Evolutionary conservation across 2,329 filamentous ascomycete species (phyloP), one percentile per base, ranked within the genome.

Genomic region (Laburnicola sp.): DNA sequence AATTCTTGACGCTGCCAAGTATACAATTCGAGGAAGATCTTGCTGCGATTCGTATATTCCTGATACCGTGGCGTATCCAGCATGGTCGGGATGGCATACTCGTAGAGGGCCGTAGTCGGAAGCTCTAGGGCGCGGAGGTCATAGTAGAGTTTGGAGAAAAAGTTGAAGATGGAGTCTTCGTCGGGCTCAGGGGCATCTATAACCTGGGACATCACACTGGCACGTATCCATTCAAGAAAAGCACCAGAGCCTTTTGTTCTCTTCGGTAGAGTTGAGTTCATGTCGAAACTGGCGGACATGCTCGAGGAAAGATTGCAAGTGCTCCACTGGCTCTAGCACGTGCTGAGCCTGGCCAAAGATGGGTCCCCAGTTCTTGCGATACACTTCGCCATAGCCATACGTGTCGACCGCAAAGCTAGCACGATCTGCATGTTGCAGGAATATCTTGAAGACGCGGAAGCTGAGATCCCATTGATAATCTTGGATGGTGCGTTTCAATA

Each of bases 401-500:
- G 25, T 6, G 2, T 38, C 11, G 16, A 54, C 4, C 2, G 38
- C 25, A 6, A 49, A 7, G 6, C 30, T 16, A n/a, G 43, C 10
- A n/a, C 50, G 47, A 16, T 31, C 40, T 21, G 48, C 44, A 25
- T 38, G 51, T 22, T 35, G 51, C 25, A 56, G 50, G 51, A 65
- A 66, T 1, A 48, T 43, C 11, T 53, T 53, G 41, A 63, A 68
- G 2, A 73, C 59, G 34, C 62, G 63, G 3, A 72, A 31, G 23
- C 60, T 63, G 10, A 72, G 59, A 28, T 71, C 66, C 73, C 73
- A 75, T 32, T 72, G 64, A 26, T 68, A 60, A 31, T 69, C 63
- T 8, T 57, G 45, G 7, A 74, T 60, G 5, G 63, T 63, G 4
- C 61, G 64, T 16, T 54, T 59, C 10, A 74, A 53, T 10, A 74